Percentiles rank a stretch among this genome's conserved stretches.
These are phyloP conservation scores for Plantago coronopus DNA, from an alignment of 305 asterid genomes.

Conservation along the genomic window DNA sequence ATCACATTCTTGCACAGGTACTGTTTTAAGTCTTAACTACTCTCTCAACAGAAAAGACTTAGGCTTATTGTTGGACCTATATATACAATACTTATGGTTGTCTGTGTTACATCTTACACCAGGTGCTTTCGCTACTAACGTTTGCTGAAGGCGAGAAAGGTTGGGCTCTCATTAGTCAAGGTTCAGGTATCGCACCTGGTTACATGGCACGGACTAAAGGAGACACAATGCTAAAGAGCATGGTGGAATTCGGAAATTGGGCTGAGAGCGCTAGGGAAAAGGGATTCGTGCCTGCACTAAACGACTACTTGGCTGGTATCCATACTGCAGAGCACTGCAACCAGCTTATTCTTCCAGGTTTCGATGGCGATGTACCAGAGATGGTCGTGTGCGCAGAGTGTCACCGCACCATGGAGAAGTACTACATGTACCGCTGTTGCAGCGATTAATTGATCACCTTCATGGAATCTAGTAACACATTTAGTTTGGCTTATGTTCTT, in stretches of 20 bases:
- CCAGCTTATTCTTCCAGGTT: constrained; percentile 63
- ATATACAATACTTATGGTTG: neutral
- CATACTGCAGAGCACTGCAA: constrained; percentile 66
- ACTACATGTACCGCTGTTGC: constrained; percentile 79
- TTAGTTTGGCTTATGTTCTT: neutral
- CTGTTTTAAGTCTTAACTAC: neutral
- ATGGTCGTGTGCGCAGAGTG: constrained; percentile 79
- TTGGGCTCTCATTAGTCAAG: constrained; percentile 73
- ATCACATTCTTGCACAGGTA: constrained; percentile 55
- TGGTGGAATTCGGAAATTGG: constrained; percentile 44
- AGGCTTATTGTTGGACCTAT: neutral
- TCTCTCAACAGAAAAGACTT: too few relatives aligned
- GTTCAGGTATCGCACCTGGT: constrained; percentile 28
- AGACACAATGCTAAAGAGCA: constrained; percentile 31
- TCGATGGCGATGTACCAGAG: constrained; percentile 61
- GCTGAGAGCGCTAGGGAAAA: constrained; percentile 30
- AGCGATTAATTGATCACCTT: constrained; percentile 37
- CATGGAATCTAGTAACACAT: too few relatives aligned
- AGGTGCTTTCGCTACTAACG: constrained; percentile 48
- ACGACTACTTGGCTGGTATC: constrained; percentile 34
- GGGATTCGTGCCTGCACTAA: constrained; percentile 56
- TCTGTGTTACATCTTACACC: neutral
- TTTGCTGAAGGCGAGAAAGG: constrained; percentile 63
- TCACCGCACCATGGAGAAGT: constrained; percentile 70
- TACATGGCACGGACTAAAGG: constrained; percentile 61